Percentiles rank a stretch among this genome's conserved stretches.
phyloP scores from a whole-genome alignment of 208 protist genomes.

The Kentomonas sorsogonicus region DNA sequence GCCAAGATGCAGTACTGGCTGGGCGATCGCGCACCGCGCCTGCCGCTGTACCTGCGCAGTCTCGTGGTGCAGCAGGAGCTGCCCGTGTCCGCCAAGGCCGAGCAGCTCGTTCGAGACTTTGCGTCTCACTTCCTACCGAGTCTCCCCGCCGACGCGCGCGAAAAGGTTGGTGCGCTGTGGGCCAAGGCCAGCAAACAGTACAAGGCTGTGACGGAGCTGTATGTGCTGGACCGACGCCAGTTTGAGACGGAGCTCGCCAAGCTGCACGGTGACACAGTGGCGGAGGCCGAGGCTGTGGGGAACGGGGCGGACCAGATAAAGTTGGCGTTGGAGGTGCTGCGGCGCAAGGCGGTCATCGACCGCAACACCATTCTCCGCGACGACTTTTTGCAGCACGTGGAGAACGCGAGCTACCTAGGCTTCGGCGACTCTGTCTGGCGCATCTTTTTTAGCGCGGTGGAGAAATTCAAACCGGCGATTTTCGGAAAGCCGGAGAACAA shows the following conservation, averaged over 20 bases:
- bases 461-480: conserved; percentile 30
- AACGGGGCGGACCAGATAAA: too few species aligned
- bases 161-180: conserved; percentile 36
- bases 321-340: conserved; percentile 77
- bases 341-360: conserved; percentile 45
- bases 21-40: conserved; percentile 43
- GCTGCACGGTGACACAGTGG: conserved; percentile 22
- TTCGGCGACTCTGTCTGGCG: conserved; percentile 68
- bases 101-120: conserved; percentile 54
- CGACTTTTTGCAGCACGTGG: conserved; percentile 36
- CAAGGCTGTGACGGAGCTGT: conserved; percentile 16
- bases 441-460: conserved; percentile 53
- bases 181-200: conserved; percentile 24
- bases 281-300: conserved; percentile 23
- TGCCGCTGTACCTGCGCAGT: conserved; percentile 50
- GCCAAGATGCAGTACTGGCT: conserved; percentile 72
- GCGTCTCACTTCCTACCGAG: conserved; percentile 20
- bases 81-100: conserved; percentile 53
- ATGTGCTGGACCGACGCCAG: conserved; percentile 43
- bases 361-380: conserved; percentile 59
- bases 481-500: conserved; percentile 22
- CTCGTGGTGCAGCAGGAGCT: conserved; percentile 34
- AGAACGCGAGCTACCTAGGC: conserved; percentile 43
- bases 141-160: conserved; percentile 7
- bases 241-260: conserved; percentile 44